A percentile compares a stretch with the other conserved stretches of the same genome.
Evolutionary conservation across 1,284 basidiomycete species (phyloP).

Genomic region (Meira miltonrushii): DNA sequence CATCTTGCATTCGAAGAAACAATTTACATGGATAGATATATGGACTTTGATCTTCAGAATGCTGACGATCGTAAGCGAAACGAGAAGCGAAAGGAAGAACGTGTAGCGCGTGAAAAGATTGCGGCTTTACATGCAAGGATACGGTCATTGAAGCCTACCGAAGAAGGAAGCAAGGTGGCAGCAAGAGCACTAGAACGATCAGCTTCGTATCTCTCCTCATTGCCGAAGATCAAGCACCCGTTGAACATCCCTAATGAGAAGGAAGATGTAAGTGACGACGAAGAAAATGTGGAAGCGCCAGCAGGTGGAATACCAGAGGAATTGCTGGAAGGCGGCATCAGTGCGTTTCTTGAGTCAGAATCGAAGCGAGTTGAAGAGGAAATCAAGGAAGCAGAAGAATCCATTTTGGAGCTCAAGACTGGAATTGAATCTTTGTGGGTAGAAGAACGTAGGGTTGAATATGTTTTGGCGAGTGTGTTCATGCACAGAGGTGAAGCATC

Average conservation of each 20-base stretch:
- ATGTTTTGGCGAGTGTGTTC: constrained; percentile 90
- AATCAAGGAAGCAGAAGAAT: constrained; percentile 61
- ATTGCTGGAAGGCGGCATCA: constrained; percentile 6
- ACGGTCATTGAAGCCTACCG: constrained; percentile 16
- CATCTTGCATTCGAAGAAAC: constrained; percentile 84
- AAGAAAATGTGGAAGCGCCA: background rate
- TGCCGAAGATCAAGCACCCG: constrained; percentile 19
- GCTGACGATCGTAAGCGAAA: constrained; percentile 57
- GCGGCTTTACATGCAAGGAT: constrained; percentile 3
- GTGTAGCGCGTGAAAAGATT: constrained; percentile 22
- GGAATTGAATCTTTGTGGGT: constrained; percentile 74
- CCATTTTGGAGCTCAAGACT: constrained; percentile 59
- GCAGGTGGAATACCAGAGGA: background rate
- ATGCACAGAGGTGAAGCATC: constrained; percentile 67
- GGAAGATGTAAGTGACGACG: constrained; percentile 5
- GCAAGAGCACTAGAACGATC: constrained; percentile 26
- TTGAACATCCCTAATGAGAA: constrained; percentile 18
- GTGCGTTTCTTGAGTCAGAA: constrained; percentile 10
- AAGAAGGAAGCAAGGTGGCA: constrained; percentile 7
- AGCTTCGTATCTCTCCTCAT: constrained; percentile 19
- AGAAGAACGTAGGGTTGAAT: constrained; percentile 65
- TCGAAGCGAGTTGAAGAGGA: constrained; percentile 58
- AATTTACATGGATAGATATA: constrained; percentile 85
- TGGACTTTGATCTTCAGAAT: constrained; percentile 64
- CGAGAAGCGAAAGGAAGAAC: constrained; percentile 61